phyloP scores from a whole-genome alignment of 2,329 filamentous ascomycete genomes.

The Elsinoe ampelina region DNA sequence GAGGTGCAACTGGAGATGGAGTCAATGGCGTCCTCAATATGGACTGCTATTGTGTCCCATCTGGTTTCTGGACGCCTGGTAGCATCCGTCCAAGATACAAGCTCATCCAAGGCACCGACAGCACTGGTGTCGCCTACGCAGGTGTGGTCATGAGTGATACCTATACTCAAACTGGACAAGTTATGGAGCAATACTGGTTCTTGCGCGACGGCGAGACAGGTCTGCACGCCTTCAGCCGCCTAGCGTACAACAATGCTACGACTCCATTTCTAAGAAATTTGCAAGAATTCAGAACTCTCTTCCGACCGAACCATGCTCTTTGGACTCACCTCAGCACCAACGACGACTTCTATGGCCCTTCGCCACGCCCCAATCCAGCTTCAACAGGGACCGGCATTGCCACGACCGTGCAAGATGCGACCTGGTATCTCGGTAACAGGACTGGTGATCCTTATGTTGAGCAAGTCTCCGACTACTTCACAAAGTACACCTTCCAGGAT shows the following conservation, averaged over 20 bases:
- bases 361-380: constrained; percentile 29
- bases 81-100: constrained; percentile 40
- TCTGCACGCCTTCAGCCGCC: constrained; percentile 51
- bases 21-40: constrained; percentile 46
- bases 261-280: constrained; percentile 49
- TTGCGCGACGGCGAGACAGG: constrained; percentile 54
- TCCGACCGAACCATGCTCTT: constrained; percentile 49
- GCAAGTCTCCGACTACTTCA: constrained; percentile 53
- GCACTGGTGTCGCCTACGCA: constrained; percentile 43
- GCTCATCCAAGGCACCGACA: constrained; percentile 45
- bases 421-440: constrained; percentile 50
- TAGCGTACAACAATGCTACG: constrained; percentile 50
- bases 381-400: constrained; percentile 29
- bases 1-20: constrained; percentile 23
- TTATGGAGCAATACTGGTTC: constrained; percentile 58
- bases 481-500: constrained; percentile 55
- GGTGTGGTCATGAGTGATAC: constrained; percentile 52
- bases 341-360: constrained; percentile 45
- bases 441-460: constrained; percentile 45
- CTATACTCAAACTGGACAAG: constrained; percentile 48
- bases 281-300: constrained; percentile 53
- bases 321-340: constrained; percentile 57
- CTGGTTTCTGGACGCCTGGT: constrained; percentile 52
- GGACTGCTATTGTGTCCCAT: constrained; percentile 54
- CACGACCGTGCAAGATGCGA: constrained; percentile 51